These are phyloP conservation scores for Pseudomicrostroma phylloplanum DNA, from an alignment of 1,284 basidiomycete genomes.

Conservation along the genomic window DNA sequence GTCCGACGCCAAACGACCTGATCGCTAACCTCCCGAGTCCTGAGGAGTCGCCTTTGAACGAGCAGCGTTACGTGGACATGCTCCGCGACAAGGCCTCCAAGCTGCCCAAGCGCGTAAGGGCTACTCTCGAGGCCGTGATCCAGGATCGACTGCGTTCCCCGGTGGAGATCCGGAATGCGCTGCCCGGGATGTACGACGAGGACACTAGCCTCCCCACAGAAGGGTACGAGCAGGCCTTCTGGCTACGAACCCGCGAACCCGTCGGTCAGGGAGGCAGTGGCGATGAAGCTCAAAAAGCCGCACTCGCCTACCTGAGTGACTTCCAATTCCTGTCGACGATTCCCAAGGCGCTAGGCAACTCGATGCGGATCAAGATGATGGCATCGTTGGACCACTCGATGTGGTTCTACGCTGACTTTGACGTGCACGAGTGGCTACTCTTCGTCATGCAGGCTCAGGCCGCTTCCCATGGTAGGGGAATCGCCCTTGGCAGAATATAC, in stretches of 20 bases:
- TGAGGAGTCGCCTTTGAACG: slow-evolving; percentile 28
- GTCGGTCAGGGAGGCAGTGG: slow-evolving; percentile 20
- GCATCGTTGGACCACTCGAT: slow-evolving; percentile 47
- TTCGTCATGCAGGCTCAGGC: slow-evolving; percentile 48
- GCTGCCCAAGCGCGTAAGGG: slow-evolving; percentile 17
- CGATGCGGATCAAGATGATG: slow-evolving; percentile 42
- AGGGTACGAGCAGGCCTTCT: slow-evolving; percentile 44
- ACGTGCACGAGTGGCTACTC: slow-evolving; percentile 42
- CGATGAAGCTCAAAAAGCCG: slow-evolving; percentile 39
- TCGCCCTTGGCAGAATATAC: slow-evolving; percentile 42
- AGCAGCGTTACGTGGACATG: slow-evolving; percentile 27
- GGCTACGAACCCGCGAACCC: slow-evolving; percentile 36
- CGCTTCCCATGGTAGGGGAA: slow-evolving; percentile 38
- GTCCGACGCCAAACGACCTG: slow-evolving; percentile 19
- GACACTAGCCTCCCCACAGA: slow-evolving; percentile 30
- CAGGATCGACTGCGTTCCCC: slow-evolving; percentile 33
- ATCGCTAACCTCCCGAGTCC: slow-evolving; percentile 25
- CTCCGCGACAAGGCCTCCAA: slow-evolving; percentile 18
- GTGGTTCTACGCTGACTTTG: slow-evolving; percentile 46
- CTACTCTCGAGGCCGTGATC: slow-evolving; percentile 29
- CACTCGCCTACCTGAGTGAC: slow-evolving; percentile 39
- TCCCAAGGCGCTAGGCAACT: slow-evolving; percentile 33
- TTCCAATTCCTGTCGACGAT: slow-evolving; percentile 43
- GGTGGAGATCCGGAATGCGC: slow-evolving; percentile 38
- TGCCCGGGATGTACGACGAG: slow-evolving; percentile 41